Base-by-base conservation (phyloP, 1,284 basidiomycete genomes). In the Retiboletus flavoniger region DNA sequence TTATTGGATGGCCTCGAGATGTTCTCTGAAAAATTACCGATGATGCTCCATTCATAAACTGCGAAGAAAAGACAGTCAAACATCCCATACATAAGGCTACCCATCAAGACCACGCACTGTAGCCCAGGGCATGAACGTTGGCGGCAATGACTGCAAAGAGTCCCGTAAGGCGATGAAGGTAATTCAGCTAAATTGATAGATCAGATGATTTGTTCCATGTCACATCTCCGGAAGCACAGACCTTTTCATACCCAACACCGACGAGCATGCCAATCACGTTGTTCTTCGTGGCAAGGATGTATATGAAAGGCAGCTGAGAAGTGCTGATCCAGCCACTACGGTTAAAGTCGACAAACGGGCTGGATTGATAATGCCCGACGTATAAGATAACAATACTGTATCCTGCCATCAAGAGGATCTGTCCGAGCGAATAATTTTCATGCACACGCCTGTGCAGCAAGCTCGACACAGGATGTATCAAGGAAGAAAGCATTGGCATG, bases 181-280 rank as follows among this genome's bases (percentile, higher is more conserved):
- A 88, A 70, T 93, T 92, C 26, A 94, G 73, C 83, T 90, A 21
- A 54, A 41, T 36, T 2, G n/a, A 44, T 13, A 26, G 13, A 24
- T 62, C 24, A 57, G 41, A 43, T 17, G 17, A 0, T 7, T 9
- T 7, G 8, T 16, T 28, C 16, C 11, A 2, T 1, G 14, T 36
- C 1, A 28, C n/a, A 10, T 17, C 2, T 14, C 35, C 2, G 7
- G n/a, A 45, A 54, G 28, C 38, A 64, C 74, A 40, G 26, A 86
- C 87, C 74, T 83, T 85, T 70, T 91, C 87, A 64, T 93, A 92
- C 2, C 87, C 85, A 47, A 84, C 70, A 7, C 87, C 87, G 50
- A 89, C 69, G 13, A 89, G 65, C 54, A 77, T 74, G 1, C 87
- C 82, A 17, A 88, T 67, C 38, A 87, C 61, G 59, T 86, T 91